Base-by-base conservation (phyloP, 345 rosid species). In the Salix udensis region DNA sequence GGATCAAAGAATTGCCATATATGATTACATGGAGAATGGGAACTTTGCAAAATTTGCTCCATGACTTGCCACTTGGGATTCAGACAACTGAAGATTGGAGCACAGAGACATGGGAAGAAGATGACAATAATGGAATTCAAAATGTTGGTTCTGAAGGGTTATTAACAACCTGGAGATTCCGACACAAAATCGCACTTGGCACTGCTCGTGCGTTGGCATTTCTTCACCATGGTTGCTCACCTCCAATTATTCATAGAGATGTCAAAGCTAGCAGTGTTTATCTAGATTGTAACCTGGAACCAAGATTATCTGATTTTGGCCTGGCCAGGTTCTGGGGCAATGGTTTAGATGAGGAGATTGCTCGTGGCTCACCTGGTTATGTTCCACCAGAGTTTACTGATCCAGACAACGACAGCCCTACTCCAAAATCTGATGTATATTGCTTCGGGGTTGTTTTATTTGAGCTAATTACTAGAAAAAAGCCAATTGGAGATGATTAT, bases 1-100 rank as follows among this genome's bases (percentile, higher is more conserved):
- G 71, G 97, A 92, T 60, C 98, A 95, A 80, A 84, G 97, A 86
- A 95, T 95, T 34, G 97, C 97, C 16, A 91, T 95, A 14, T 95
- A 95, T 52, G 96, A 95, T 80, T 95, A 92, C 77, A 95, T 95
- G 98, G 97, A 92, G 88, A 91, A 95, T 1, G 98, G 98, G 46
- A 95, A 90, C 92, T 83, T 83, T 95, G 88, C 97, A 92, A 82
- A 91, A 90, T 82, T 75, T 93, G 84, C 92, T 95, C 71, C 89
- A 91, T 34, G 97, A 95, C 82, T 80, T 95, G 78, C 98, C 97
- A 0, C 96, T 95, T 31, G 96, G 94, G 55, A 81, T 90, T 81
- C 97, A 90, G 62, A 80, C 82, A 48, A 89, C 92, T 0, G 97
- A 94, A 52, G 97, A 92, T 72, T 94, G 98, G 98, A 90, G 91